Evolutionary conservation across 2,329 filamentous ascomycete species (phyloP).

Genomic region (Sarocladium kiliense): DNA sequence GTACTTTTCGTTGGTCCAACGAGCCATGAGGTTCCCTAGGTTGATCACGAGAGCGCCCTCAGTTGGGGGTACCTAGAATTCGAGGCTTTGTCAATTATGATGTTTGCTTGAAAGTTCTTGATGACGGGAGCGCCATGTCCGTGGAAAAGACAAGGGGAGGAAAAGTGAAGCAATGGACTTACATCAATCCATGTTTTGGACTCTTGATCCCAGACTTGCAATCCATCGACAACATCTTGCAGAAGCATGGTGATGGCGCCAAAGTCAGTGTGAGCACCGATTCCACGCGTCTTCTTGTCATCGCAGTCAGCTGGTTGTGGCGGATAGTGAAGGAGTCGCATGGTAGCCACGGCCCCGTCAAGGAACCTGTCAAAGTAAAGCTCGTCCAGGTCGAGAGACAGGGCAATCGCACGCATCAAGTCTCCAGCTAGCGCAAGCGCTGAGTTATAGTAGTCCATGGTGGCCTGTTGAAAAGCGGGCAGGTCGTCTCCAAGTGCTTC

Average conservation of each 20-base stretch:
- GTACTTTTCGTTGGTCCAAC: constrained; percentile 48
- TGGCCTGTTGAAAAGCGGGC: constrained; percentile 29
- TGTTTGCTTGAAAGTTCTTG: not conserved
- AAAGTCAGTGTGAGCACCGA: constrained; percentile 50
- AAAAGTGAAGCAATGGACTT: not conserved
- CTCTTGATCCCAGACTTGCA: constrained; percentile 43
- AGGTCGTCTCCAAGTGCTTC: constrained; percentile 23
- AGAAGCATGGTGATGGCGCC: constrained; percentile 52
- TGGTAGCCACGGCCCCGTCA: constrained; percentile 36
- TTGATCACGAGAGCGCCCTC: constrained; percentile 46
- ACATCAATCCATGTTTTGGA: constrained; percentile 38
- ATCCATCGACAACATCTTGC: constrained; percentile 43
- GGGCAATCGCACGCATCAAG: constrained; percentile 36
- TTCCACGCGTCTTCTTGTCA: constrained; percentile 28
- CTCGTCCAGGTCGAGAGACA: constrained; percentile 34
- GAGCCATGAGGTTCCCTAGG: constrained; percentile 42
- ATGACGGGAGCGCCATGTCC: too few species aligned
- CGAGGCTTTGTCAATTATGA: not conserved
- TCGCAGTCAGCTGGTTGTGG: constrained; percentile 30
- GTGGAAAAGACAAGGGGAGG: not conserved
- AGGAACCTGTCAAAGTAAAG: constrained; percentile 37
- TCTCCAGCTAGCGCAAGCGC: constrained; percentile 33
- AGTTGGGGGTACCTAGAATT: constrained; percentile 31
- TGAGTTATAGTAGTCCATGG: constrained; percentile 33
- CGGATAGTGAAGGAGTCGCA: constrained; percentile 45